phyloP scores from a whole-genome alignment of 2,329 filamentous ascomycete species.

The Hymenotorrendiella dingleyae region DNA sequence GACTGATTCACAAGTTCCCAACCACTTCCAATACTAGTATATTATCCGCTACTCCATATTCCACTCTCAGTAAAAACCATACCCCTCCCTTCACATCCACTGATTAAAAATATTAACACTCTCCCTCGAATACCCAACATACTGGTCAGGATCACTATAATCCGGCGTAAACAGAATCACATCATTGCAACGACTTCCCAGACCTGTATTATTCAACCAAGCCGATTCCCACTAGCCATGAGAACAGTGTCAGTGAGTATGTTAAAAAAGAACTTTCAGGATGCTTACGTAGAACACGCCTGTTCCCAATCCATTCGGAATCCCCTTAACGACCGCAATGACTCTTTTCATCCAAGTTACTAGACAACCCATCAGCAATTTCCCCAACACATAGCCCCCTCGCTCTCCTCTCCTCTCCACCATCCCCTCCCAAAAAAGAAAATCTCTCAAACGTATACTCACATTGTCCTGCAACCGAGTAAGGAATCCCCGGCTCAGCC shows the following conservation, averaged over 20 bases:
- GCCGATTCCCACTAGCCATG: slow-evolving; percentile 1
- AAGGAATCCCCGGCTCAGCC: slow-evolving; percentile 46
- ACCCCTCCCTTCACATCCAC: neutral
- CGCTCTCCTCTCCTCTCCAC: no score
- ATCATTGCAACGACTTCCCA: slow-evolving; percentile 59
- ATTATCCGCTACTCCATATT: neutral
- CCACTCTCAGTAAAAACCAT: neutral
- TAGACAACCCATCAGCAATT: no score
- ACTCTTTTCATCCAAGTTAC: slow-evolving; percentile 53
- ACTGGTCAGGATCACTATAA: slow-evolving; percentile 24
- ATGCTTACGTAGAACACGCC: slow-evolving; percentile 48
- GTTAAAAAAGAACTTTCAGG: neutral
- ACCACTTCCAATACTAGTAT: no score
- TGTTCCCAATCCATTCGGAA: slow-evolving; percentile 47
- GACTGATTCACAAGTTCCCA: no score
- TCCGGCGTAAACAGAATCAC: slow-evolving; percentile 52
- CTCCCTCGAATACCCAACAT: slow-evolving; percentile 26
- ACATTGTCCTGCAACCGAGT: slow-evolving; percentile 57
- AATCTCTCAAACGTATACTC: no score
- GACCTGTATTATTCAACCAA: slow-evolving; percentile 57
- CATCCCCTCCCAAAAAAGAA: no score
- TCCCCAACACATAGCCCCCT: no score
- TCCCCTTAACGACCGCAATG: slow-evolving; percentile 47
- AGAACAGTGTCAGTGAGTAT: neutral
- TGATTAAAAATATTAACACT: slow-evolving; percentile 26